These are phyloP conservation scores for Talinum fruticosum DNA, from an alignment of 148 eudicot species.

Conservation along the genomic window DNA sequence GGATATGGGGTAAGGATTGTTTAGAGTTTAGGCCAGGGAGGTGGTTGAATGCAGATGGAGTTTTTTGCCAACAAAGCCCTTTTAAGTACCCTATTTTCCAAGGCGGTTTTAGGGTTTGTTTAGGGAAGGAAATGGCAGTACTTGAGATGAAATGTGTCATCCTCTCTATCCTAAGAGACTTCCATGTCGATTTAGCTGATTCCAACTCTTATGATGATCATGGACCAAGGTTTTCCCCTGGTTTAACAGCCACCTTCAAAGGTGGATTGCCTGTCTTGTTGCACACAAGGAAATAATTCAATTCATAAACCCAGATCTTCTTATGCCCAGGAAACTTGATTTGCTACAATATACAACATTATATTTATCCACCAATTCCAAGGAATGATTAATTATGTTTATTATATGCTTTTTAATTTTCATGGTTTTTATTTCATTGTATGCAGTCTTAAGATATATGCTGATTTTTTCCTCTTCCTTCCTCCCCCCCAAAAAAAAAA, in stretches of 20 bases:
- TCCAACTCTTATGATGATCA: constrained; percentile 2
- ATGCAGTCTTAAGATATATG: neutral
- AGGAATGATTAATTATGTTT: neutral
- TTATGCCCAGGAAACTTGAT: neutral
- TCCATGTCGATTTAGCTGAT: constrained; percentile 32
- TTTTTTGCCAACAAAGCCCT: constrained; percentile 41
- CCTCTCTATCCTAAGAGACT: constrained; percentile 37
- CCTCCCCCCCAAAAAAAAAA: no score
- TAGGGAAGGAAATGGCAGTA: constrained; percentile 74
- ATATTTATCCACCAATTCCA: neutral
- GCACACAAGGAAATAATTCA: constrained; percentile 11
- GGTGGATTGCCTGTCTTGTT: constrained; percentile 50
- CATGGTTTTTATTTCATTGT: neutral
- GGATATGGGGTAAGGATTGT: constrained; percentile 62
- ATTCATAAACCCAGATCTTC: neutral
- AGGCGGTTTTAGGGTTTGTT: constrained; percentile 66
- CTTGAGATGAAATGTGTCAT: constrained; percentile 53
- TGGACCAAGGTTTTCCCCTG: constrained; percentile 51
- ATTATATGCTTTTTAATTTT: neutral
- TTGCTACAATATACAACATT: neutral
- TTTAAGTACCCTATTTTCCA: constrained; percentile 72
- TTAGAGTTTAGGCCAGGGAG: constrained; percentile 68
- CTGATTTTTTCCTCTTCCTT: neutral
- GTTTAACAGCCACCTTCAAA: constrained; percentile 52
- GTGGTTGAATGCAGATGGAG: constrained; percentile 53